These are phyloP conservation scores for Escallonia rubra DNA, from an alignment of 129 eudicot genomes.

Conservation along the genomic window DNA sequence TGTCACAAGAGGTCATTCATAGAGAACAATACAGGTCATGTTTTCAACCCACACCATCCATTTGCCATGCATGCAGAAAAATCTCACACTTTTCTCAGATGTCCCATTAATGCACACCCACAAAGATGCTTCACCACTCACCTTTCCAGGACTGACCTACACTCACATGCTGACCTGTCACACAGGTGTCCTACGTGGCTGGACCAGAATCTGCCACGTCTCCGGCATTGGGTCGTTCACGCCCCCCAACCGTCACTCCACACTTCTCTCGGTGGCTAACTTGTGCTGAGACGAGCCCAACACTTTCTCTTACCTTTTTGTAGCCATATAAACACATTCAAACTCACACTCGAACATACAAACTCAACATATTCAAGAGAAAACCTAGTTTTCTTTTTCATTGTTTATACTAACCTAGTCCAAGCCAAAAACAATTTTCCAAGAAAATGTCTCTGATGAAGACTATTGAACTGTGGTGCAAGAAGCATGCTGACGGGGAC, in stretches of 20 bases:
- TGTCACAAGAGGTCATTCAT: neutral
- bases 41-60: neutral
- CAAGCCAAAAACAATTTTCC: neutral
- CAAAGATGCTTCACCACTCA: no score
- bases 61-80: slow-evolving; percentile 2
- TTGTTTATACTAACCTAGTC: neutral
- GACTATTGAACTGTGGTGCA: slow-evolving; percentile 7
- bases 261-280: slow-evolving; percentile 26
- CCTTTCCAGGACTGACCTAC: no score
- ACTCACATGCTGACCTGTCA: no score
- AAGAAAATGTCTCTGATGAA: slow-evolving; percentile 17
- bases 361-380: neutral
- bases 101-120: no score
- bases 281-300: slow-evolving; percentile 12
- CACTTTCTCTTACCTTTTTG: slow-evolving; percentile 3
- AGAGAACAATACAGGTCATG: no score
- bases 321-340: neutral
- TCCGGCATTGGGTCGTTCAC: slow-evolving; percentile 7
- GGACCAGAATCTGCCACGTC: slow-evolving; percentile 5
- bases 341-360: neutral
- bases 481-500: slow-evolving; percentile 17
- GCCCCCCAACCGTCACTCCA: slow-evolving; percentile 17
- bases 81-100: no score
- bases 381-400: neutral
- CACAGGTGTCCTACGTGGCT: slow-evolving; percentile 8